Percentiles rank a stretch among this genome's conserved stretches.
These are phyloP conservation scores for Cyathus striatus DNA, from an alignment of 768 basidiomycete species.

Conservation along the genomic window DNA sequence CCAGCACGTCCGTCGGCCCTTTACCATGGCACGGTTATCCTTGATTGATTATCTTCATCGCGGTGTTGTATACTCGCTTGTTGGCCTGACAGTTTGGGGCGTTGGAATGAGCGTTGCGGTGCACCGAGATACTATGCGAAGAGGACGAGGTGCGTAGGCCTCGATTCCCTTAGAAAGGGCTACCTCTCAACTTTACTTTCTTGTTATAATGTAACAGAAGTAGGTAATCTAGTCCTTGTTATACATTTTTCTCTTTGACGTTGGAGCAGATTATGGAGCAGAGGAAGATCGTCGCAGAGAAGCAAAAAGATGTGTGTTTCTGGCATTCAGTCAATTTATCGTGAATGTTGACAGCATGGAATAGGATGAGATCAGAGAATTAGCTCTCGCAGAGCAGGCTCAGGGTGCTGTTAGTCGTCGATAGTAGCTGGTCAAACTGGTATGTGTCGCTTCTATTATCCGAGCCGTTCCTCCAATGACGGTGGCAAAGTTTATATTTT, in stretches of 20 bases:
- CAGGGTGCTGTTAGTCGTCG: too few species aligned
- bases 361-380: too few species aligned
- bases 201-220: slow-evolving; percentile 20
- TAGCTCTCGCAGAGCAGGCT: too few species aligned
- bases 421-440: too few species aligned
- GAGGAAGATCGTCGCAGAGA: too few species aligned
- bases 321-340: not conserved
- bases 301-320: not conserved
- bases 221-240: too few species aligned
- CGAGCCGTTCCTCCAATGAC: too few species aligned
- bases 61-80: slow-evolving; percentile 47
- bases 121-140: slow-evolving; percentile 48
- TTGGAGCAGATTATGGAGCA: slow-evolving; percentile 24
- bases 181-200: slow-evolving; percentile 6
- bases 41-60: slow-evolving; percentile 48
- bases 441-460: too few species aligned
- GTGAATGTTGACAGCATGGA: too few species aligned
- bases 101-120: slow-evolving; percentile 46
- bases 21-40: slow-evolving; percentile 12
- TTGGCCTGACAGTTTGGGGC: slow-evolving; percentile 47
- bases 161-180: too few species aligned
- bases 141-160: slow-evolving; percentile 47
- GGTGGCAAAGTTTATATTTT: too few species aligned
- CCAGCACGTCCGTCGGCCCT: slow-evolving; percentile 5
- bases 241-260: not conserved